A percentile compares a stretch with the other conserved stretches of the same genome.
Evolutionary conservation across 2,329 filamentous ascomycete genomes (phyloP).

Genomic region (Aspergillus brunneoviolaceus): DNA sequence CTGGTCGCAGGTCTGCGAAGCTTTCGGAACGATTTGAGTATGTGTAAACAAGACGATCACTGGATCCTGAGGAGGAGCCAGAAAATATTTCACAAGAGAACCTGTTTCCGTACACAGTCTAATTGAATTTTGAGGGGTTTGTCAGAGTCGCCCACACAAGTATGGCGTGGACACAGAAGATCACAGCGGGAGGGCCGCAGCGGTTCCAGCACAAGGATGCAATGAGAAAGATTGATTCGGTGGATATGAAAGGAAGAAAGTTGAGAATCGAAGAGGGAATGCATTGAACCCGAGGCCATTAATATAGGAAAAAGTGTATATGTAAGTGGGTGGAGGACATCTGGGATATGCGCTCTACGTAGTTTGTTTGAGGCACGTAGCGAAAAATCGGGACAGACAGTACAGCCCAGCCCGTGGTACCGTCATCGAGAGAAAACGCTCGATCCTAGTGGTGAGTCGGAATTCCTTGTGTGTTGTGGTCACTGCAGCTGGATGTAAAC

Average conservation of each 20-base stretch:
- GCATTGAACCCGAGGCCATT: slow-evolving; percentile 8
- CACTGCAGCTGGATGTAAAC: background rate
- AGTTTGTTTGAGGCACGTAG: background rate
- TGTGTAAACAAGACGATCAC: background rate
- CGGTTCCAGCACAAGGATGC: background rate
- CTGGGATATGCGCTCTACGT: slow-evolving; percentile 2
- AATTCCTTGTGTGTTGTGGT: background rate
- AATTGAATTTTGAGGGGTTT: background rate
- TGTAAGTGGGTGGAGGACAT: slow-evolving; percentile 6
- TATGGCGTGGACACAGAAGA: background rate
- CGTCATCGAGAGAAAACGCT: slow-evolving; percentile 17
- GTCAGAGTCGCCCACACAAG: background rate
- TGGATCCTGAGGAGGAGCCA: background rate
- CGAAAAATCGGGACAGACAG: background rate
- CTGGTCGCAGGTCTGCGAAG: background rate
- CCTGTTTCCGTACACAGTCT: background rate
- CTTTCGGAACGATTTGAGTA: background rate
- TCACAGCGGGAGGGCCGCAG: background rate
- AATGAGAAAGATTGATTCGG: background rate
- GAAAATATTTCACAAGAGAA: background rate
- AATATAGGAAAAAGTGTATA: slow-evolving; percentile 13
- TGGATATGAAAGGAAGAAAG: background rate
- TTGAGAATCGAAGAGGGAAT: background rate
- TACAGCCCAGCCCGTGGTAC: slow-evolving; percentile 20
- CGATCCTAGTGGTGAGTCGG: slow-evolving; percentile 4